phyloP scores from a whole-genome alignment of 345 rosid species.

The Eucalyptus brandiana region DNA sequence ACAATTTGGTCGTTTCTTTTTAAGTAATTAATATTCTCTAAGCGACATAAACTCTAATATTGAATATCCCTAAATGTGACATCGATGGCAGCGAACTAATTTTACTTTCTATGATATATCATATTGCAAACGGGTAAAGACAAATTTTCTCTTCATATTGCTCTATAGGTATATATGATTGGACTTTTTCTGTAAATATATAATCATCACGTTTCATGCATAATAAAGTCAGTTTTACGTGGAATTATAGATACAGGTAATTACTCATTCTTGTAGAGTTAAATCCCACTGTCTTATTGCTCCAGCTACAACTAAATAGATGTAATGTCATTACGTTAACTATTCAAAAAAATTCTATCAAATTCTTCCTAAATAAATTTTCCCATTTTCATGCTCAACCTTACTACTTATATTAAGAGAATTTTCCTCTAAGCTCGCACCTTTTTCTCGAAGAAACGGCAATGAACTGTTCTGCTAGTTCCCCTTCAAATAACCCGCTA shows the following conservation, averaged over 20 bases:
- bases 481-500: background rate
- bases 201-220: background rate
- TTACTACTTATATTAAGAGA: background rate
- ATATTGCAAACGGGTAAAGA: background rate
- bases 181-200: background rate
- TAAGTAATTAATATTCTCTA: background rate
- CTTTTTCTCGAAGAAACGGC: background rate
- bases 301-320: rapidly evolving
- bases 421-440: background rate
- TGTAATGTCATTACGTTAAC: background rate
- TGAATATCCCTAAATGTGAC: background rate
- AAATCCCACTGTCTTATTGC: background rate
- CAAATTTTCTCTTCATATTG: background rate
- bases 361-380: background rate
- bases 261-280: background rate
- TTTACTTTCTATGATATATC: background rate
- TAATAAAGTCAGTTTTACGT: background rate
- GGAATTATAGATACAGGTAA: background rate
- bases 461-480: background rate
- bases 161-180: background rate
- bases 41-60: background rate
- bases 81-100: background rate
- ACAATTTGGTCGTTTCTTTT: background rate
- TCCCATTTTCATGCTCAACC: background rate
- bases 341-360: background rate